Percentiles rank a stretch among this genome's conserved stretches.
These are phyloP conservation scores for Penicillium silybi DNA, from an alignment of 495 filamentous ascomycete species.

Conservation along the genomic window DNA sequence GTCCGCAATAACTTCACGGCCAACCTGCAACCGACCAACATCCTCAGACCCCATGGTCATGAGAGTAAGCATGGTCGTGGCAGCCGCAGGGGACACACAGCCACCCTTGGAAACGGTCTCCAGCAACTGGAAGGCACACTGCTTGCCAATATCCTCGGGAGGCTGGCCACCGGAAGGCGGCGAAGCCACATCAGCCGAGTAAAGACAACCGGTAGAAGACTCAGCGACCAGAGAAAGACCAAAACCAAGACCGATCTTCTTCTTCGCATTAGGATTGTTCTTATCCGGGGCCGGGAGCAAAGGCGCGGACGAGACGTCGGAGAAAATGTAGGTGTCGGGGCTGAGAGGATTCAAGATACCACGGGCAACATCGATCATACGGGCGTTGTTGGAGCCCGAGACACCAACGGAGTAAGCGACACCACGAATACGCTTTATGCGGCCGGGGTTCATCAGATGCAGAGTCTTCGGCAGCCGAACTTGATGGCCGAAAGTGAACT, in stretches of 20 bases:
- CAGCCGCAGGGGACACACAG: constrained; percentile 66
- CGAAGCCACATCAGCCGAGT: constrained; percentile 79
- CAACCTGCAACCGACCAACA: constrained; percentile 58
- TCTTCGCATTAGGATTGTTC: constrained; percentile 56
- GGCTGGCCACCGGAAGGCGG: constrained; percentile 75
- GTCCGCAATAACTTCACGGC: constrained; percentile 70
- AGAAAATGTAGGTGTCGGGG: constrained; percentile 82
- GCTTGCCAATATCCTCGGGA: constrained; percentile 85
- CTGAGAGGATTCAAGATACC: constrained; percentile 82
- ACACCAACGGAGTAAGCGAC: constrained; percentile 92
- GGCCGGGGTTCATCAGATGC: constrained; percentile 78
- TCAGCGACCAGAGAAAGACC: constrained; percentile 88
- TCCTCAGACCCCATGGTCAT: constrained; percentile 94
- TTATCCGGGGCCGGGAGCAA: constrained; percentile 60
- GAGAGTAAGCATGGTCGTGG: constrained; percentile 68
- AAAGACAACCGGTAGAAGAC: constrained; percentile 77
- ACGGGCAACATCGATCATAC: constrained; percentile 89
- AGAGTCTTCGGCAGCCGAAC: constrained; percentile 90
- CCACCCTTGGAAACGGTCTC: constrained; percentile 80
- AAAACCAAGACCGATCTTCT: constrained; percentile 79
- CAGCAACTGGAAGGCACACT: constrained; percentile 84
- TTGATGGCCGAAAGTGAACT: constrained; percentile 87
- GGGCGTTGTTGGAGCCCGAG: constrained; percentile 82
- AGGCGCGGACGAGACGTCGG: constrained; percentile 70
- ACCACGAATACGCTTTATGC: constrained; percentile 84